These are phyloP conservation scores for Ramaria sp. DNA, from an alignment of 768 basidiomycete genomes.

Conservation along the genomic window DNA sequence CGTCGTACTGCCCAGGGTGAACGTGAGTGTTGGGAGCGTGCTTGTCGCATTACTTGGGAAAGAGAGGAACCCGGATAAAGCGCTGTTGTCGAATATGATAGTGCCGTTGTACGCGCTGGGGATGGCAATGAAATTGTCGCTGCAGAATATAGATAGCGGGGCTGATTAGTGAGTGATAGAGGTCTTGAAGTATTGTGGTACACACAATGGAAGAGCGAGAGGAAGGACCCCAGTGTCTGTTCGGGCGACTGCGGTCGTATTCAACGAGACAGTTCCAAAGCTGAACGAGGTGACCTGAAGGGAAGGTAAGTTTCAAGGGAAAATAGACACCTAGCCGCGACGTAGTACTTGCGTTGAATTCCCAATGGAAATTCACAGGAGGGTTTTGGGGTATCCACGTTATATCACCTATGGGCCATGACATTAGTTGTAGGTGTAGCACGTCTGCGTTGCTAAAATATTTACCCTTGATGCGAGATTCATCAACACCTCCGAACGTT, in stretches of 20 bases:
- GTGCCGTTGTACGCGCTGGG: neutral
- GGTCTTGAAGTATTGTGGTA: neutral
- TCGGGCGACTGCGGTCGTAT: neutral
- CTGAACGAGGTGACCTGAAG: neutral
- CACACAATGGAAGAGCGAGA: conserved; percentile 1
- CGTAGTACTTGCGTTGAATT: conserved; percentile 2
- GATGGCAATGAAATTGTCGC: conserved; percentile 1
- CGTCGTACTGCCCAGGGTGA: neutral
- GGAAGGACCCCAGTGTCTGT: conserved; percentile 1
- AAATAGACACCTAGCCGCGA: neutral
- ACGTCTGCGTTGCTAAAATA: too few species aligned
- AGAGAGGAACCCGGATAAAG: neutral
- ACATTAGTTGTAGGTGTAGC: neutral
- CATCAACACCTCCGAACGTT: conserved; percentile 6
- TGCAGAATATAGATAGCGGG: neutral
- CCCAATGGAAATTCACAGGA: conserved; percentile 6
- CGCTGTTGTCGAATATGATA: neutral
- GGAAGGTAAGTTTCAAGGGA: neutral
- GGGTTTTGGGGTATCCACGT: conserved; percentile 5
- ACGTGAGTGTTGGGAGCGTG: neutral
- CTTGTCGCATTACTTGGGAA: conserved; percentile 2
- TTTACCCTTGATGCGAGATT: neutral
- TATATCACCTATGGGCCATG: neutral
- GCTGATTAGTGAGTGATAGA: neutral
- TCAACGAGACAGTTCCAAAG: neutral